Evolutionary conservation across 345 rosid species (phyloP).

Genomic region (Firmiana major): DNA sequence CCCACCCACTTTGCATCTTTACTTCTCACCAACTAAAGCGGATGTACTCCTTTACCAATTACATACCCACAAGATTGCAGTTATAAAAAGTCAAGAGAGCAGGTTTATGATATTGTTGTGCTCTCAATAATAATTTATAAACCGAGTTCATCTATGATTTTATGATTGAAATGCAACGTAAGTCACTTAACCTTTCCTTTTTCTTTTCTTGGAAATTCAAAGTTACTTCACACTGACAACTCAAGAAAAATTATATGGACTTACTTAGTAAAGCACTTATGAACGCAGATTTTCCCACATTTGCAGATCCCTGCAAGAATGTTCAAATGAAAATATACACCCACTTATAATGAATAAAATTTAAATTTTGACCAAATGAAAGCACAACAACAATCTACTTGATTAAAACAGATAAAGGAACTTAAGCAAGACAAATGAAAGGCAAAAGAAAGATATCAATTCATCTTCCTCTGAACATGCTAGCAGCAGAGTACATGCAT

Average conservation of each 20-base stretch:
- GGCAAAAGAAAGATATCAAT: background rate
- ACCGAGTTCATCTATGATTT: background rate
- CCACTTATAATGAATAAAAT: background rate
- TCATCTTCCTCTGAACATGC: background rate
- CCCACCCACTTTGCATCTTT: background rate
- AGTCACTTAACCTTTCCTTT: background rate
- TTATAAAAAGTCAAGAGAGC: background rate
- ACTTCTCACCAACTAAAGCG: background rate
- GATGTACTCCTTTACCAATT: background rate
- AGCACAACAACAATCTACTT: background rate
- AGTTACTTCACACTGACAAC: background rate
- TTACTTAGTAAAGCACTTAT: slow-evolving; percentile 86
- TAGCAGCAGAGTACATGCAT: background rate
- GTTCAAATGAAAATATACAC: slow-evolving; percentile 17
- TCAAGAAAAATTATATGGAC: slow-evolving; percentile 25
- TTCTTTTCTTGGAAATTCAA: background rate
- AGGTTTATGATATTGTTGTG: background rate
- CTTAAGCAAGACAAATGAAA: background rate
- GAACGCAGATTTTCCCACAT: slow-evolving; percentile 98
- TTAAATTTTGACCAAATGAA: background rate
- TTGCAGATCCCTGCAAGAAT: slow-evolving; percentile 77
- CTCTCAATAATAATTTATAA: background rate
- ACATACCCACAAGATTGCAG: background rate
- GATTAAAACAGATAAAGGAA: background rate
- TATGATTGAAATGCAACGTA: background rate